Evolutionary conservation across 176 grass and related monocot genomes (phyloP), one percentile per base, ranked within the genome.

Genomic region (Triticum timopheevii): DNA sequence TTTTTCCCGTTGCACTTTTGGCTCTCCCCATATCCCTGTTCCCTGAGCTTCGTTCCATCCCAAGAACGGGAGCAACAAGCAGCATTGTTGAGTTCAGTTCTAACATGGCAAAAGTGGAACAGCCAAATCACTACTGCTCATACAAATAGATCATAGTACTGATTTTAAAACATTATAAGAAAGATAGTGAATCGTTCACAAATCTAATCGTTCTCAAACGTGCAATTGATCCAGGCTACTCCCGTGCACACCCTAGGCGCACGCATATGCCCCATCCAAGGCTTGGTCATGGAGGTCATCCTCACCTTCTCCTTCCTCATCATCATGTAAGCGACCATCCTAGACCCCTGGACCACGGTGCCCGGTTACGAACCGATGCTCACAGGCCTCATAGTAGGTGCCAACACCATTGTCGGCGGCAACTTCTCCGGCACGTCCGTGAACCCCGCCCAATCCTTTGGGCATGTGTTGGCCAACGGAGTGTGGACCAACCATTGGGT

Each of bases 231-330:
- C 47, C 92, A 98, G 94, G 92, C 69, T 23, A 94, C 94, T 15
- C 47, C 47, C 13, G 47, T 50, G 81, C 96, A 98, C 76, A 64
- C 88, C 16, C 82, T 98, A n/a, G 92, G 90, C 24, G 65, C 59
- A 0, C 93, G 90, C 23, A 91, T 96, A 24, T 54, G 82, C 3
- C 80, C 90, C 19, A 12, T 98, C 2, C 97, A 98, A 38, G 97
- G 94, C 33, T 49, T 98, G 68, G 78, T 96, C 16, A 96, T 98
- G 94, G 96, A 98, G 83, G 69, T 90, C 15, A 86, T 98, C 35
- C 85, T 98, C 73, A 98, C 97, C 50, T 98, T 96, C 86, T 94
- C 94, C 40, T 85, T 98, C 22, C 92, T 98, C 50, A 94, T 98
- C 89, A 66, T 93, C 2, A 87, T 95, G 61, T 94, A 96, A 82